Evolutionary conservation across 257 asterid species (phyloP), one percentile per base, ranked within the genome.

Genomic region (Ophiorrhiza pumila): DNA sequence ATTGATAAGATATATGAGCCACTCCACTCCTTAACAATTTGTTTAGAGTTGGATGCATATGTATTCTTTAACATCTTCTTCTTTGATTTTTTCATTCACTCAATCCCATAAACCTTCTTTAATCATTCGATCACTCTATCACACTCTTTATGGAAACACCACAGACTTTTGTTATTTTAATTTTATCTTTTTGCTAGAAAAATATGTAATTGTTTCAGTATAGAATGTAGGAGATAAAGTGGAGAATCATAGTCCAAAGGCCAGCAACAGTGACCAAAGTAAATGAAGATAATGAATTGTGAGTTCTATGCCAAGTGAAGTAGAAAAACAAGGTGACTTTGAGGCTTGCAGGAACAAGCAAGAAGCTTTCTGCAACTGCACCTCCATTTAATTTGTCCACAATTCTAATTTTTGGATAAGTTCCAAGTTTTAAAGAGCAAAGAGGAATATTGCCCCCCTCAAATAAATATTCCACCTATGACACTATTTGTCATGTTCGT

Each of bases 311-410:
- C 80, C 81, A 61, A 69, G 79, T 63, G 79, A 87, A 50, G 69
- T 79, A 66, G 93, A 86, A 73, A 86, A 79, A 79, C 90, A 73
- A 80, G 74, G 74, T 62, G 88, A 82, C 71, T 13, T 79, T 14
- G 95, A 85, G 79, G 80, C 72, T 13, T 76, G 87, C 84, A 82
- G 93, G 87, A 69, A 75, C 86, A 31, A 76, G 83, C 77, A 90
- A 85, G 80, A 91, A 91, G 83, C 86, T 91, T 61, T 89, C 96
- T 23, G 96, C 97, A 39, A 86, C 97, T 56, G 97, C 97, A 34
- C 92, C 96, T 66, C 97, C 97, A 25, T 91, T 81, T 81, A 91
- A 79, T 76, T 96, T 96, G 18, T 80, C 94, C 7, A 76, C 74
- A 55, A 45, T 81, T 64, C 92, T 88, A 46, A 84, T 86, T 59